Evolutionary conservation across 768 basidiomycete species (phyloP).

Genomic region (Gelatoporia subvermispora): DNA sequence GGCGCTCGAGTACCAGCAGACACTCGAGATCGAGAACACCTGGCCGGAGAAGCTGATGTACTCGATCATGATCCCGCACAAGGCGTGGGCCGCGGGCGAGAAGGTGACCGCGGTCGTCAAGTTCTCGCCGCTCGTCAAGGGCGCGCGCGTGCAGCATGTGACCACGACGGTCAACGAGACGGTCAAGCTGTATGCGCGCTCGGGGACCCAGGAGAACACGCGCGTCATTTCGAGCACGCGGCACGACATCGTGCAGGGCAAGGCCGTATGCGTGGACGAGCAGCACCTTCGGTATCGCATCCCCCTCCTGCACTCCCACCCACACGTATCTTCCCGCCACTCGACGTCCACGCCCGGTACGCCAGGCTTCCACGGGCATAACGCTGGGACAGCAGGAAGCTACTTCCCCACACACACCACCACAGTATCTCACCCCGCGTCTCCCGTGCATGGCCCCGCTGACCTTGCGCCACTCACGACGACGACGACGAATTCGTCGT

Average conservation of each 20-base stretch:
- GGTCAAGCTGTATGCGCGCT: conserved; percentile 53
- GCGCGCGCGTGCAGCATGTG: conserved; percentile 65
- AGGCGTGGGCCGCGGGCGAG: conserved; percentile 93
- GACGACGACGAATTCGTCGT: conserved; percentile 20
- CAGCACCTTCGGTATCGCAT: conserved; percentile 24
- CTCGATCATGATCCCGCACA: conserved; percentile 88
- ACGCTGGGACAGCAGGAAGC: background rate
- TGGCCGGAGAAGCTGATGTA: conserved; percentile 99
- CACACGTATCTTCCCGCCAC: conserved; percentile 5
- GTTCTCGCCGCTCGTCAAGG: conserved; percentile 83
- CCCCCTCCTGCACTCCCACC: conserved; percentile 15
- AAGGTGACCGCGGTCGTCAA: conserved; percentile 77
- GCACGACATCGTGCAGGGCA: conserved; percentile 65
- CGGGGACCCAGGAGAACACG: conserved; percentile 54
- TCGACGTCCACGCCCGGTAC: conserved; percentile 7
- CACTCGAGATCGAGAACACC: conserved; percentile 91
- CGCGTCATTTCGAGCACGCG: conserved; percentile 55
- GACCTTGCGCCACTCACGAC: conserved; percentile 23
- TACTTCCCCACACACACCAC: conserved; percentile 14
- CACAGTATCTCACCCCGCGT: conserved; percentile 8
- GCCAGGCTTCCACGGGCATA: conserved; percentile 7
- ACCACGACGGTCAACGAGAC: conserved; percentile 71
- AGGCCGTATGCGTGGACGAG: conserved; percentile 32
- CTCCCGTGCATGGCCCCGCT: conserved; percentile 9
- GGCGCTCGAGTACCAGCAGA: conserved; percentile 93